A percentile compares a stretch with the other conserved stretches of the same genome.
Conservation (phyloP, 495 filamentous ascomycete genomes). For the Tuber indicum region DNA sequence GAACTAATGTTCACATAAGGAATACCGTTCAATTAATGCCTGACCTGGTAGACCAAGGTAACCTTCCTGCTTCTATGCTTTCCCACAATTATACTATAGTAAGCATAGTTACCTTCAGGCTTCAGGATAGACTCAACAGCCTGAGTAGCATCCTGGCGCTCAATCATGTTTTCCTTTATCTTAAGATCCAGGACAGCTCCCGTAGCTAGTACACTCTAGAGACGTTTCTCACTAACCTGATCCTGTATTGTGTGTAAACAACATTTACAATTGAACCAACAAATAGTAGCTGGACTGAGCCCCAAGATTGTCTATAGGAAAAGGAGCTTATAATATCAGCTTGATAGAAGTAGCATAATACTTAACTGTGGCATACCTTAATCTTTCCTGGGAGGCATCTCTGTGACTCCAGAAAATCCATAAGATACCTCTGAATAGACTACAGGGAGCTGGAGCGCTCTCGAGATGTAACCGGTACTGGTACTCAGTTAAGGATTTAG, state of each 20-base stretch:
- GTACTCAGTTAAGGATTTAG: too few relatives aligned
- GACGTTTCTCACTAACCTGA: background rate
- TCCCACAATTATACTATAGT: background rate
- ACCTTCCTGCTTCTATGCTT: background rate
- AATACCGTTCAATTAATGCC: background rate
- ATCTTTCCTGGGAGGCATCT: background rate
- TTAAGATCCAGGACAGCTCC: background rate
- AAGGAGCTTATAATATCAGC: background rate
- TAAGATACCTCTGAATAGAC: background rate
- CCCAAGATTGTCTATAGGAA: background rate
- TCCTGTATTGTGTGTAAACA: background rate
- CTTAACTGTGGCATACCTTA: background rate
- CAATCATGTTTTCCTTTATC: background rate
- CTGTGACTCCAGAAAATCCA: background rate
- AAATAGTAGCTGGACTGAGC: background rate
- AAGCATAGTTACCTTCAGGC: background rate
- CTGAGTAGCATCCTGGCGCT: background rate
- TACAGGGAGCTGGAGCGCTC: too few relatives aligned
- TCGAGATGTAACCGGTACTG: too few relatives aligned
- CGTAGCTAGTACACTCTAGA: background rate
- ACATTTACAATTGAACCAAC: background rate
- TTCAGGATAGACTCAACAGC: background rate
- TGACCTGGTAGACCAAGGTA: background rate
- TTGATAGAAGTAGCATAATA: background rate
- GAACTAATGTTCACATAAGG: background rate